Conservation (phyloP, 2,329 filamentous ascomycete genomes). For the Chaetomiaceae sp. region DNA sequence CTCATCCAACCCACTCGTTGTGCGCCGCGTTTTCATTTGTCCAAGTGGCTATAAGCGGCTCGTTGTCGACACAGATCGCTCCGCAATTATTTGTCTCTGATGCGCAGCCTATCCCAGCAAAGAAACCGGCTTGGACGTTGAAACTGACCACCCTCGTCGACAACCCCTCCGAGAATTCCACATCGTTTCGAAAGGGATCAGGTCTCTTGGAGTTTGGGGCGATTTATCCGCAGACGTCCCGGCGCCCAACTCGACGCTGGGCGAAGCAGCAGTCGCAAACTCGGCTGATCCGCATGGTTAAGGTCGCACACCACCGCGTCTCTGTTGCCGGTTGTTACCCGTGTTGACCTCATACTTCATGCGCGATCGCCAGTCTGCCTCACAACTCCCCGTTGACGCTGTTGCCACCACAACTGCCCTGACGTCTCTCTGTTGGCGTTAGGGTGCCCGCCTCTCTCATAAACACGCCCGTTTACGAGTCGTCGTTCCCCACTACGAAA, state of each 20-base stretch:
- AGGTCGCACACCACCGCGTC: conserved; percentile 10
- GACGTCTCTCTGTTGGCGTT: conserved; percentile 11
- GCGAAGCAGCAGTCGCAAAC: too few species aligned
- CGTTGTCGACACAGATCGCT: background rate
- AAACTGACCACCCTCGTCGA: conserved; percentile 17
- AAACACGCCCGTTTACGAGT: background rate
- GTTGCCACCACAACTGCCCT: conserved; percentile 1
- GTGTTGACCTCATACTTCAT: conserved; percentile 30
- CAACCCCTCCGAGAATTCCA: conserved; percentile 13
- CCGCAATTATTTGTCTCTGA: conserved; percentile 13
- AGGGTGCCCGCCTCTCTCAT: background rate
- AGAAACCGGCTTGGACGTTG: conserved; percentile 20
- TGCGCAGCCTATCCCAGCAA: conserved; percentile 15
- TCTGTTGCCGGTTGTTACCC: conserved; percentile 17
- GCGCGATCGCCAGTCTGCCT: conserved; percentile 18
- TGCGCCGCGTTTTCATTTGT: conserved; percentile 14
- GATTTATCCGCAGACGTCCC: conserved; percentile 10
- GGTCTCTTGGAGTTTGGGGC: background rate
- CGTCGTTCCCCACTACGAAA: background rate
- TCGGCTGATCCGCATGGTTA: conserved; percentile 21
- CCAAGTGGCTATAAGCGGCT: background rate
- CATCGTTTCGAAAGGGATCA: conserved; percentile 20
- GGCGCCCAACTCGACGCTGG: too few species aligned
- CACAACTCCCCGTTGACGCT: conserved; percentile 4
- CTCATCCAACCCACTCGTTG: conserved; percentile 2